Percentiles rank a stretch among this genome's conserved stretches.
Evolutionary conservation across 1,284 basidiomycete genomes (phyloP).

Genomic region (Ceratorhiza oryzae-sativae): DNA sequence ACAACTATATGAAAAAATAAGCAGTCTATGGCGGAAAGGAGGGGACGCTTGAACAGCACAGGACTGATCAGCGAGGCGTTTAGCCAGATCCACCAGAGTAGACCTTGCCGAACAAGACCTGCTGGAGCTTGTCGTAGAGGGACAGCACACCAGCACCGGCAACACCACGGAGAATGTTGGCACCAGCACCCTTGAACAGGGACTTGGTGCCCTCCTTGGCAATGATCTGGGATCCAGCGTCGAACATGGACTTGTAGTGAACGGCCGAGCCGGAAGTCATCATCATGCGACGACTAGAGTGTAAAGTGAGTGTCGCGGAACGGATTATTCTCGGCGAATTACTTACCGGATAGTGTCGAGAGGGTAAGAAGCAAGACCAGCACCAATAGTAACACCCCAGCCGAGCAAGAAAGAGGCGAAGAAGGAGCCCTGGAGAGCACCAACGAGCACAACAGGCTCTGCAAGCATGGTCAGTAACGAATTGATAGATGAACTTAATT

Average conservation of each 20-base stretch:
- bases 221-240: constrained; percentile 82
- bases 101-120: constrained; percentile 93
- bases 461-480: constrained; percentile 39
- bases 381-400: constrained; percentile 94
- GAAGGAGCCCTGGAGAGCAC: constrained; percentile 88
- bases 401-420: constrained; percentile 89
- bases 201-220: constrained; percentile 90
- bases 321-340: constrained; percentile 42
- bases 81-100: constrained; percentile 80
- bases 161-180: constrained; percentile 98
- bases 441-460: constrained; percentile 92
- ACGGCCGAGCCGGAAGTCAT: constrained; percentile 86
- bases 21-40: constrained; percentile 35
- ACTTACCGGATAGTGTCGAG: constrained; percentile 88
- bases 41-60: constrained; percentile 24
- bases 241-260: constrained; percentile 94
- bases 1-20: constrained; percentile 29
- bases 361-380: constrained; percentile 94
- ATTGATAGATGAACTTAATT: not conserved
- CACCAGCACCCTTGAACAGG: constrained; percentile 95
- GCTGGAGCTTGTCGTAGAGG: constrained; percentile 92
- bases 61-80: constrained; percentile 44
- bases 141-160: constrained; percentile 97
- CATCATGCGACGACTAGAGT: constrained; percentile 89
- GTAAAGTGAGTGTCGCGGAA: not conserved